Conservation (phyloP, 495 filamentous ascomycete species). For the Penicillium robsamsonii region DNA sequence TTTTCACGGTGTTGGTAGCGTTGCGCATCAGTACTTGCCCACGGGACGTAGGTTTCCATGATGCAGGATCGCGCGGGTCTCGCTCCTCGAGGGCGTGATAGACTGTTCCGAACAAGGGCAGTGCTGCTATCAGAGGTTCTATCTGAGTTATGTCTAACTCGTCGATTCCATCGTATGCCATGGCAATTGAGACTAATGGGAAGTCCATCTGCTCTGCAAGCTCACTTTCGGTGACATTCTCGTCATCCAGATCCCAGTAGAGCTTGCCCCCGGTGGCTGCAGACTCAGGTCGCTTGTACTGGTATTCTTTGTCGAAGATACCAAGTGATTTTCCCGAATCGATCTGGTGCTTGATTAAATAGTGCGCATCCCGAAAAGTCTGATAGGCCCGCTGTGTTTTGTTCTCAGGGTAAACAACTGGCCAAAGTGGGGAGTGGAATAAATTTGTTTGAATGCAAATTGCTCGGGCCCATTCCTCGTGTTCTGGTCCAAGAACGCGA, state of each 20-base stretch:
- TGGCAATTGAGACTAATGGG: background rate
- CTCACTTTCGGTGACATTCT: background rate
- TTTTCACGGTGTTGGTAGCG: background rate
- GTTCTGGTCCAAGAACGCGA: slow-evolving; percentile 28
- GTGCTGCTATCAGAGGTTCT: background rate
- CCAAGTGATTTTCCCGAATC: background rate
- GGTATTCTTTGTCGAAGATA: background rate
- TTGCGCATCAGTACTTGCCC: background rate
- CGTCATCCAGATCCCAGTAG: background rate
- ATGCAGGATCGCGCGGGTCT: background rate
- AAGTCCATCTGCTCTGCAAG: background rate
- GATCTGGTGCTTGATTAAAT: background rate
- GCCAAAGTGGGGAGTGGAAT: slow-evolving; percentile 37
- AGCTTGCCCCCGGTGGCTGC: background rate
- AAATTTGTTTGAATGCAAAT: slow-evolving; percentile 39
- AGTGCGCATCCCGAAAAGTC: background rate
- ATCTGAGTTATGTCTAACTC: background rate
- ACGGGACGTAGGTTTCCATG: background rate
- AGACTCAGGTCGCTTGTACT: background rate
- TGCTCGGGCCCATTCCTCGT: slow-evolving; percentile 36
- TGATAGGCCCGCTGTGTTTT: background rate
- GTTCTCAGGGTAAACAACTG: background rate
- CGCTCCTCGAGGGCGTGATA: background rate
- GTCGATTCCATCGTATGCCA: background rate
- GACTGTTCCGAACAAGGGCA: background rate